Evolutionary conservation across 2,329 filamentous ascomycete species (phyloP).

Genomic region (Fusarium sp.): DNA sequence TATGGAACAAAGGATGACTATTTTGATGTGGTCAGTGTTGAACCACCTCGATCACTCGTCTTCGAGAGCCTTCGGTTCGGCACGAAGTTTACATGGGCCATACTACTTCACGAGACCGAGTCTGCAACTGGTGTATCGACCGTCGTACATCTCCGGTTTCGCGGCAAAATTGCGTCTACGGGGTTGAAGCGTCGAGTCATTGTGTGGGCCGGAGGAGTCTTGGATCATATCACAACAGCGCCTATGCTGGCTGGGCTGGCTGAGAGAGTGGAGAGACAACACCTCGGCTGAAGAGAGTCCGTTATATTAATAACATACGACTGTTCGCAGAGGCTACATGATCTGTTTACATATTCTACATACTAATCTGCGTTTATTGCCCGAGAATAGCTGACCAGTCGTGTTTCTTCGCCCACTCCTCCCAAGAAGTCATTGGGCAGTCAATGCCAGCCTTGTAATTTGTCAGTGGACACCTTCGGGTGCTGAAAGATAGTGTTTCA

Average conservation of each 20-base stretch:
- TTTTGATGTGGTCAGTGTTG: neutral
- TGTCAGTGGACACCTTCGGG: neutral
- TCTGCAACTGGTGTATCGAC: neutral
- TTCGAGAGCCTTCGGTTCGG: neutral
- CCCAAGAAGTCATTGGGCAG: conserved; percentile 54
- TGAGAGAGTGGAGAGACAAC: neutral
- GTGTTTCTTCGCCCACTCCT: conserved; percentile 49
- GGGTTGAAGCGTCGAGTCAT: neutral
- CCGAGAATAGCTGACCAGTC: conserved; percentile 47
- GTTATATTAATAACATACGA: neutral
- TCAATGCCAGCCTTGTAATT: conserved; percentile 54
- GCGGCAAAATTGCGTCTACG: neutral
- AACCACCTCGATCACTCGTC: neutral
- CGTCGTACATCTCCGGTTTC: neutral
- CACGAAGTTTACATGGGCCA: neutral
- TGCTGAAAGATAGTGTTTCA: conserved; percentile 5
- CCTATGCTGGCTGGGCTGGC: neutral
- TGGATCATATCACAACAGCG: neutral
- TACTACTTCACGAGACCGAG: neutral
- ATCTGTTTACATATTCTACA: neutral
- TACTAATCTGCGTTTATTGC: neutral
- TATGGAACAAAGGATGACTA: neutral
- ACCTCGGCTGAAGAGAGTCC: neutral
- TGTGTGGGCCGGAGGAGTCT: neutral
- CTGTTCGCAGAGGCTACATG: neutral